Percentiles rank a stretch among this genome's conserved stretches.
Conservation (phyloP, 768 basidiomycete species). For the Saitozyma podzolica region DNA sequence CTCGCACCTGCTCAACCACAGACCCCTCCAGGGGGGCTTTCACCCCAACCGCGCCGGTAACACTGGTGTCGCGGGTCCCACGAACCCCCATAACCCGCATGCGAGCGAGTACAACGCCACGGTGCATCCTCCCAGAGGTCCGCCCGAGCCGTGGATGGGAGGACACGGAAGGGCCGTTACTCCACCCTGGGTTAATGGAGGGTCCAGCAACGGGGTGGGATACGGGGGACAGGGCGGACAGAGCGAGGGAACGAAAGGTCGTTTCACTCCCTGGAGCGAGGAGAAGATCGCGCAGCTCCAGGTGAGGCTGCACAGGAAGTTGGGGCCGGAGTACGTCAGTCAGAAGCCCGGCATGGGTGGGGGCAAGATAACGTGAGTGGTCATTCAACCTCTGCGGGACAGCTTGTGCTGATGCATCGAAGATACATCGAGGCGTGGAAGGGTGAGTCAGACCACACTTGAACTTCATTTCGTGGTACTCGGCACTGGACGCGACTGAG, state of each 20-base stretch:
- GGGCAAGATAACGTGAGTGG: conserved; percentile 73
- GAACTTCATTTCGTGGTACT: too few species aligned
- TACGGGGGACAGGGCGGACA: conserved; percentile 21
- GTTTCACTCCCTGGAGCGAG: conserved; percentile 65
- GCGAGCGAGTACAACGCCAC: neutral
- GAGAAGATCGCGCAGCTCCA: conserved; percentile 71
- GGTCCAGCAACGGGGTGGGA: conserved; percentile 16
- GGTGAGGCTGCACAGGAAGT: conserved; percentile 76
- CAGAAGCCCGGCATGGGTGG: conserved; percentile 79
- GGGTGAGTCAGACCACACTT: conserved; percentile 32
- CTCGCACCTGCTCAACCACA: conserved; percentile 9
- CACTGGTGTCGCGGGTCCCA: too few species aligned
- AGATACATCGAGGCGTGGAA: conserved; percentile 92
- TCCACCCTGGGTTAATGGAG: conserved; percentile 6
- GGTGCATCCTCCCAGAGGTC: conserved; percentile 4
- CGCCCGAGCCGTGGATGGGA: conserved; percentile 4
- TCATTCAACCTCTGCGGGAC: neutral
- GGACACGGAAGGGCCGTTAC: conserved; percentile 11
- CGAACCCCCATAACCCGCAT: neutral
- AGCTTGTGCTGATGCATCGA: conserved; percentile 5
- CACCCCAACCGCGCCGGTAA: too few species aligned
- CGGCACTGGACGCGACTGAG: neutral
- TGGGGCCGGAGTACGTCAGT: conserved; percentile 92
- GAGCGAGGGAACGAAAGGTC: conserved; percentile 8
- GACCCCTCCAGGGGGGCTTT: too few species aligned